Evolutionary conservation across 2,329 filamentous ascomycete genomes (phyloP), one percentile per base, ranked within the genome.

Genomic region (Aspergillus sp.): DNA sequence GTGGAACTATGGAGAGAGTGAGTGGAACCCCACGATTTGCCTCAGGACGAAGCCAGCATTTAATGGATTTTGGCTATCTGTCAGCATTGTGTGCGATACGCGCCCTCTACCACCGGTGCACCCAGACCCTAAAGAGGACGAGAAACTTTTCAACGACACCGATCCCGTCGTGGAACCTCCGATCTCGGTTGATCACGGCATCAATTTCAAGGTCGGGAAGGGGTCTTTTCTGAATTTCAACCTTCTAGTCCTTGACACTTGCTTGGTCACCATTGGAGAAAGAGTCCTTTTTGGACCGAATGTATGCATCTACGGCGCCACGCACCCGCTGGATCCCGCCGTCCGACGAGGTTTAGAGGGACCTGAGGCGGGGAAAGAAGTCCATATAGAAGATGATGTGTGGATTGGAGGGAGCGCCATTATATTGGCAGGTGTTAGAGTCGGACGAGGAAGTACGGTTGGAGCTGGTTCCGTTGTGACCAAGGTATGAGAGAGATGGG

Each of bases 171-270:
- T 87, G 33, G 84, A 88, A 59, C 80, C 84, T 0, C 83, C 84
- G 0, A 73, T 88, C 51, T 76, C 74, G 36, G 75, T 86, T 32
- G 85, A 88, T 64, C 87, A 88, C 53, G 85, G 85, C 1, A 82
- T 81, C 65, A 88, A 88, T 60, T 79, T 87, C 56, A 76, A 72
- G 5, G 73, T 87, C 0, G 85, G 85, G 7, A 73, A 81, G 40
- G 60, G 58, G 6, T 59, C 55, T 4, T 65, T 64, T 26, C 47
- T 66, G 6, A 73, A 78, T n/a, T 86, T 86, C 65, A 88, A 86
- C 60, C 76, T 82, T 22, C 59, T 75, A 0, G 76, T 83, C 24
- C 64, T 82, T 9, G 79, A 83, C 58, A 81, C 76, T 30, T 75
- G 73, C 3, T 63, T 81, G 0, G 76, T 83, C 3, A 78, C 72